A percentile compares a stretch with the other conserved stretches of the same genome.
phyloP scores from a whole-genome alignment of 768 basidiomycete species.

The Udeniomyces megalosporus region DNA sequence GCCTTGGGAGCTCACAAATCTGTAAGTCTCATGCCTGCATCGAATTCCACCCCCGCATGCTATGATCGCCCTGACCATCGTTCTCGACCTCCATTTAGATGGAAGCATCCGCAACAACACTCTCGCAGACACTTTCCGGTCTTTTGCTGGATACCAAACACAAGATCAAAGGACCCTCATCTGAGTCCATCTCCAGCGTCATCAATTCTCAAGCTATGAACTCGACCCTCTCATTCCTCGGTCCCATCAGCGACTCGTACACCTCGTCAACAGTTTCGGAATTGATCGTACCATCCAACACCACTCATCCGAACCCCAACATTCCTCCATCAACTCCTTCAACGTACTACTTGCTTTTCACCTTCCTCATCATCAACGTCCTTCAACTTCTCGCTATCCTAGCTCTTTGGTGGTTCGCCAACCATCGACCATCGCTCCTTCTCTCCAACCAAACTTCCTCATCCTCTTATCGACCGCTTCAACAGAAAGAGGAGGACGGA shows the following conservation, averaged over 20 bases:
- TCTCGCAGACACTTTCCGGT: slow-evolving; percentile 58
- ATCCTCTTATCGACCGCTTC: too few relatives aligned
- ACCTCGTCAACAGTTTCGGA: too few relatives aligned
- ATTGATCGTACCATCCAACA: too few relatives aligned
- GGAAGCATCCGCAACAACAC: slow-evolving; percentile 56
- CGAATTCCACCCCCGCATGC: not conserved
- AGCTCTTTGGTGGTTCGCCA: slow-evolving; percentile 31
- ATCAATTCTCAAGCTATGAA: slow-evolving; percentile 63
- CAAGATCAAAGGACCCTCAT: slow-evolving; percentile 24
- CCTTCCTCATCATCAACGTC: slow-evolving; percentile 34
- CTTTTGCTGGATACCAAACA: slow-evolving; percentile 41
- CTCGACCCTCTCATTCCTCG: too few relatives aligned
- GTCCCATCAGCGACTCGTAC: too few relatives aligned
- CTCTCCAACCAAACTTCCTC: not conserved
- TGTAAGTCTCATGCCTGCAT: slow-evolving; percentile 38
- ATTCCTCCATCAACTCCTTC: slow-evolving; percentile 2
- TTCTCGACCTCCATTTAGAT: slow-evolving; percentile 34
- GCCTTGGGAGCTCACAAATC: slow-evolving; percentile 64
- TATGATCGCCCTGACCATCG: not conserved
- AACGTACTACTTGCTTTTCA: not conserved
- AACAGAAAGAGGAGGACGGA: not conserved
- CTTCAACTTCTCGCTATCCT: slow-evolving; percentile 42
- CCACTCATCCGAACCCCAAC: slow-evolving; percentile 31
- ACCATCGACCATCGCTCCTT: not conserved
- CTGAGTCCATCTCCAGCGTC: slow-evolving; percentile 27